Evolutionary conservation across 202 grass and related monocot genomes (phyloP), one percentile per base, ranked within the genome.

Genomic region (Digitaria exilis): DNA sequence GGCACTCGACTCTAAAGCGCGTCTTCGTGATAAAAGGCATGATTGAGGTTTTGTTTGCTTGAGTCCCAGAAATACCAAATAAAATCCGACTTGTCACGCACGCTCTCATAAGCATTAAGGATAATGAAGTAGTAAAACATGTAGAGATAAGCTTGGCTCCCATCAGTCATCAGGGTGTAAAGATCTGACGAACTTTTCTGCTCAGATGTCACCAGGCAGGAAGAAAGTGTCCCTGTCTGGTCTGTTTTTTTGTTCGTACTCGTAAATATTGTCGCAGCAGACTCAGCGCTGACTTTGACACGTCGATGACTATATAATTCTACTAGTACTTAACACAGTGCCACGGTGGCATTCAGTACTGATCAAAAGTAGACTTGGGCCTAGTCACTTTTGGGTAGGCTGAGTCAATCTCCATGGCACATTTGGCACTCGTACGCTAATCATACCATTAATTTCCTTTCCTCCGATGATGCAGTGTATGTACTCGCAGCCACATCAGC

Each of bases 381-480:
- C 50, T 34, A 46, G 0, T 6, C 31, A 30, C 31, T 18, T 71
- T 71, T 41, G 67, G n/a, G 42, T 68, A 80, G 63, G 48, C 31
- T 48, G 87, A 85, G 82, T 89, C 69, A 85, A 76, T 54, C 45
- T 89, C 82, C 77, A 89, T 35, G 65, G 29, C n/a, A n/a, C n/a
- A n/a, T n/a, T n/a, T n/a, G n/a, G n/a, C 87, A 57, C 77, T 52
- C 37, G 30, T 81, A 69, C 28, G 78, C 63, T 71, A 39, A 73
- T 42, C 65, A 39, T 39, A 39, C 9, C 37, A 81, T 63, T n/a
- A n/a, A n/a, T n/a, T n/a, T n/a, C n/a, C n/a, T n/a, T 74, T 8
- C 73, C 7, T 66, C 49, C 9, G 51, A 19, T 71, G 32, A 83
- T 54, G 71, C 10, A 80, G 68, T 58, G 71, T n/a, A n/a, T n/a